These are phyloP conservation scores for Logfia minima DNA, from an alignment of 129 eudicot genomes.

Conservation along the genomic window DNA sequence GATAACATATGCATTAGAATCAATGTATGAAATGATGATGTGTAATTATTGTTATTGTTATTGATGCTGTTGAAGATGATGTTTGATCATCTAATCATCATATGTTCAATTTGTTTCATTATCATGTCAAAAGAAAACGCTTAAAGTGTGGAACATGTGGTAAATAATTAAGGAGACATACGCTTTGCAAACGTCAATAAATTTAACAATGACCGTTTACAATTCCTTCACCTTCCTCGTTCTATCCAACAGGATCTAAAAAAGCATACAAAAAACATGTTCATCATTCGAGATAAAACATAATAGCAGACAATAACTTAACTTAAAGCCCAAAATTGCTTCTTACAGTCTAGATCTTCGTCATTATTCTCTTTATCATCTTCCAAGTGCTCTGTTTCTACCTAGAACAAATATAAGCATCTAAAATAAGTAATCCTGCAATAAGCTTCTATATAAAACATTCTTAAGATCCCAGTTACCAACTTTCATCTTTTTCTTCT, in stretches of 20 bases:
- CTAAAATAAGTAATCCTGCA: too few relatives aligned
- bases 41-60: too few relatives aligned
- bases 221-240: slow-evolving; percentile 52
- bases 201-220: slow-evolving; percentile 59
- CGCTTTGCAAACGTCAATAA: slow-evolving; percentile 62
- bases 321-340: background rate
- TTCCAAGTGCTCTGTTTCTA: background rate
- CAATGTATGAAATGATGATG: background rate
- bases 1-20: background rate
- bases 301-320: background rate
- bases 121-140: background rate
- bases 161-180: slow-evolving; percentile 18
- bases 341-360: background rate
- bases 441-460: too few relatives aligned
- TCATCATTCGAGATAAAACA: background rate
- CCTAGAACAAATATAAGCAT: background rate
- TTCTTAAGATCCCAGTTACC: too few relatives aligned
- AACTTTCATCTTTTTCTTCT: too few relatives aligned
- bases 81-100: background rate
- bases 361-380: background rate
- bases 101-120: background rate
- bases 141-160: background rate
- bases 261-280: background rate
- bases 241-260: slow-evolving; percentile 45
- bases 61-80: too few relatives aligned